phyloP scores from a whole-genome alignment of 768 basidiomycete genomes.

The Pholiota conissans region DNA sequence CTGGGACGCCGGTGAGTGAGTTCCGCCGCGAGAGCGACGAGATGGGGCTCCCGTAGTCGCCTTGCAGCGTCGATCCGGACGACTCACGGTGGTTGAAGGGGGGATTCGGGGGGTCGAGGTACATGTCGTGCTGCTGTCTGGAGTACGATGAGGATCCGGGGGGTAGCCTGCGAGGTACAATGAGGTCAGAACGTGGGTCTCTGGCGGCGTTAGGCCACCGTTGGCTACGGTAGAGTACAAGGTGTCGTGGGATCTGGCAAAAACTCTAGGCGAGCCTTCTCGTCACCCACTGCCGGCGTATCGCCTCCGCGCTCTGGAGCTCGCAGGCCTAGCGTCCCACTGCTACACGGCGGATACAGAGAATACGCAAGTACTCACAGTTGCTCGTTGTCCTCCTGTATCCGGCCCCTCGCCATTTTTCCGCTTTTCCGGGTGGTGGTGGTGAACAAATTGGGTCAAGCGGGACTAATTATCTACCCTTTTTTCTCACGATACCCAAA shows the following conservation, averaged over 20 bases:
- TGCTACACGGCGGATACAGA: no score
- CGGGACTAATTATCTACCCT: no score
- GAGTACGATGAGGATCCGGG: not conserved
- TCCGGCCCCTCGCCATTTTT: slow-evolving; percentile 7
- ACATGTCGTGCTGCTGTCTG: slow-evolving; percentile 1
- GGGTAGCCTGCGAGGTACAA: slow-evolving; percentile 3
- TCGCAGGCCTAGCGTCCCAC: no score
- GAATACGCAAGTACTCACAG: no score
- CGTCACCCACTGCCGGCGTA: not conserved
- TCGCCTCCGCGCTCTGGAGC: no score
- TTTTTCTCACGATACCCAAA: no score
- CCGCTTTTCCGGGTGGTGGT: not conserved
- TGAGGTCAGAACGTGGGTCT: not conserved
- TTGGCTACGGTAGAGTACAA: not conserved
- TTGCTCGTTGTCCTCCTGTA: slow-evolving; percentile 11
- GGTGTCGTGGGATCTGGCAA: not conserved
- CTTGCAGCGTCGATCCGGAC: not conserved
- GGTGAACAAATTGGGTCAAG: no score
- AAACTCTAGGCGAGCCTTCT: not conserved
- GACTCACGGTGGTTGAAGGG: slow-evolving; percentile 3
- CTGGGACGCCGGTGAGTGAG: slow-evolving; percentile 7
- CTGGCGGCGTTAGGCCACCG: not conserved
- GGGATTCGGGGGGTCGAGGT: slow-evolving; percentile 6
- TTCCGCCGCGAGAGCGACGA: slow-evolving; percentile 7
- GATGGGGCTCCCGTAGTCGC: slow-evolving; percentile 1